Percentiles rank a stretch among this genome's conserved stretches.
Conservation (phyloP, 306 rosid genomes). For the Trifolium dubium region DNA sequence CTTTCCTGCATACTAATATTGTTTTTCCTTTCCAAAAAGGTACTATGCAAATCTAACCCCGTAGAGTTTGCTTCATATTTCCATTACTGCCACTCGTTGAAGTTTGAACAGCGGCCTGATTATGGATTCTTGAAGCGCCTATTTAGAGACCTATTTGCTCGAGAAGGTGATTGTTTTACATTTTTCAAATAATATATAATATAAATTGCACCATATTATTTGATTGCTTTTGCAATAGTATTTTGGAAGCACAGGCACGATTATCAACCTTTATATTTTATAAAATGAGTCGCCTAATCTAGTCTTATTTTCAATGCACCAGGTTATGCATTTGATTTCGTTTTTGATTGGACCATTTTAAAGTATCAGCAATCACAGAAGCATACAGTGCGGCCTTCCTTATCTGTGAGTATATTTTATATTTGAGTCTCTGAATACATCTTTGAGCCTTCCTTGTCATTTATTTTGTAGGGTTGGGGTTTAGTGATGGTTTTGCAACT, state of each 20-base stretch:
- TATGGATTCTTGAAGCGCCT: slow-evolving; percentile 96
- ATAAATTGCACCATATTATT: slow-evolving; percentile 6
- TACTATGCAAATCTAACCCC: slow-evolving; percentile 84
- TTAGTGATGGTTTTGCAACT: slow-evolving; percentile 25
- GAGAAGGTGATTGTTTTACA: slow-evolving; percentile 64
- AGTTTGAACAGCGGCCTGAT: slow-evolving; percentile 97
- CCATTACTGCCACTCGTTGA: slow-evolving; percentile 91
- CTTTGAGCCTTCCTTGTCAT: not conserved
- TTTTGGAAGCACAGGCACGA: not conserved
- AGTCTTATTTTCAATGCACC: slow-evolving; percentile 20
- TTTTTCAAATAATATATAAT: slow-evolving; percentile 6
- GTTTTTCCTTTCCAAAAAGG: slow-evolving; percentile 51
- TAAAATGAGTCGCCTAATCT: not conserved
- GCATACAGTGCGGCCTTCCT: slow-evolving; percentile 59
- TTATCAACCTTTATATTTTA: not conserved
- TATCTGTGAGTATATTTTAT: slow-evolving; percentile 64
- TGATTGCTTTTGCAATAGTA: not conserved
- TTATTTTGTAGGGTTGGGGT: not conserved
- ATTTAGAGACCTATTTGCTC: slow-evolving; percentile 82
- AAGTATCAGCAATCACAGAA: slow-evolving; percentile 93
- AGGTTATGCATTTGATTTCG: slow-evolving; percentile 85
- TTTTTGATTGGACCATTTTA: slow-evolving; percentile 94
- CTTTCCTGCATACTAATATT: slow-evolving; percentile 16
- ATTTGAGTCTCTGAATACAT: not conserved
- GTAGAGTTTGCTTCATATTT: slow-evolving; percentile 97